Percentiles rank a stretch among this genome's conserved stretches.
These are phyloP conservation scores for Hygrophorus pudorinus DNA, from an alignment of 768 basidiomycete genomes.

Conservation along the genomic window DNA sequence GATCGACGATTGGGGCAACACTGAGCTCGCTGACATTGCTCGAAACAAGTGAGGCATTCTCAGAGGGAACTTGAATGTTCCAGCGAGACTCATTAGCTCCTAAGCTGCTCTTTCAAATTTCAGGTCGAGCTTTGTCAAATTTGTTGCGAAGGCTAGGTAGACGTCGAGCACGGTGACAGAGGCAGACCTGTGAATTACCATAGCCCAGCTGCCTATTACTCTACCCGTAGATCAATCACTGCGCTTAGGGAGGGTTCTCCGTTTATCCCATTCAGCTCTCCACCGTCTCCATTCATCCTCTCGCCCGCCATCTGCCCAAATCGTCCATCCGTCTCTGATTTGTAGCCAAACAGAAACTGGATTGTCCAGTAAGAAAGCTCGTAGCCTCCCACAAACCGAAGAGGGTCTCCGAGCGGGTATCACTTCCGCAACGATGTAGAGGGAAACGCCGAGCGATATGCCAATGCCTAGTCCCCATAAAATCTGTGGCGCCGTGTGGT, in stretches of 20 bases:
- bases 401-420: slow-evolving; percentile 44
- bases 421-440: slow-evolving; percentile 49
- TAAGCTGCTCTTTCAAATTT: too few relatives aligned
- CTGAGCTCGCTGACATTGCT: slow-evolving; percentile 8
- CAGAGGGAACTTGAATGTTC: too few relatives aligned
- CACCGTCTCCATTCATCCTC: slow-evolving; percentile 64
- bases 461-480: slow-evolving; percentile 70
- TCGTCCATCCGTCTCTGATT: slow-evolving; percentile 72
- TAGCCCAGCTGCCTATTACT: too few relatives aligned
- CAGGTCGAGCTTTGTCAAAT: too few relatives aligned
- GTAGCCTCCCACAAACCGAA: slow-evolving; percentile 42
- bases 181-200: too few relatives aligned
- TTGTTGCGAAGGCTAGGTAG: too few relatives aligned
- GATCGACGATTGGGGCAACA: slow-evolving; percentile 28
- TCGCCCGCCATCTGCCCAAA: slow-evolving; percentile 73
- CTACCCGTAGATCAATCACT: too few relatives aligned
- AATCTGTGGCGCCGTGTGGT: slow-evolving; percentile 67
- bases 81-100: too few relatives aligned
- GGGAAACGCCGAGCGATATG: slow-evolving; percentile 34
- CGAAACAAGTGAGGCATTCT: not conserved
- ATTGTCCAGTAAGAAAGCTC: slow-evolving; percentile 41
- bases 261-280: slow-evolving; percentile 47
- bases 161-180: too few relatives aligned
- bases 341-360: slow-evolving; percentile 55
- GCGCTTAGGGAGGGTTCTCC: too few relatives aligned